Evolutionary conservation across 2,329 filamentous ascomycete genomes (phyloP).

Genomic region (Sclerotinia trifoliorum): DNA sequence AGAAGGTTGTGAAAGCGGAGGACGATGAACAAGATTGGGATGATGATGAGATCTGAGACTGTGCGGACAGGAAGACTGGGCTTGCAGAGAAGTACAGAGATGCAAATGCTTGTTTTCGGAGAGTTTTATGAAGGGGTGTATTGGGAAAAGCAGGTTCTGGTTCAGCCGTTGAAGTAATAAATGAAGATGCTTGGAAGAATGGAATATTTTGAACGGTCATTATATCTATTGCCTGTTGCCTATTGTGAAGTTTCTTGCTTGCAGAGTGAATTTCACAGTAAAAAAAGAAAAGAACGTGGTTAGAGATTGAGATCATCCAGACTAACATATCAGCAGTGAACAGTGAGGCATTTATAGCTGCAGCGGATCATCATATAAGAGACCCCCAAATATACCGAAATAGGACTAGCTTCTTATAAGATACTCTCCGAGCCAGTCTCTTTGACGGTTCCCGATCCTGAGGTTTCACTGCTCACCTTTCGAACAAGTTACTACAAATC

Average conservation of each 20-base stretch:
- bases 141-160: not conserved
- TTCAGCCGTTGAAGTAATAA: not conserved
- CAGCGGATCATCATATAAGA: too few species aligned
- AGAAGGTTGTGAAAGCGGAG: not conserved
- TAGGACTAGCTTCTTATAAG: not conserved
- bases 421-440: not conserved
- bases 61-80: not conserved
- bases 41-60: not conserved
- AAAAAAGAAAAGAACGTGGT: not conserved
- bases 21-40: not conserved
- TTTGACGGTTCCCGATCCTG: not conserved
- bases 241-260: not conserved
- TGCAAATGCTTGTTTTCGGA: not conserved
- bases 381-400: not conserved
- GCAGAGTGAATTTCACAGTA: accelerated
- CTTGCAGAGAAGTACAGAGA: too few species aligned
- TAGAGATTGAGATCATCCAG: not conserved
- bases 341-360: not conserved
- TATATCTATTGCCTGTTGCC: too few species aligned
- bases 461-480: not conserved
- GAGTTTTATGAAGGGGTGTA: not conserved
- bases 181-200: not conserved
- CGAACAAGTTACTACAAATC: not conserved
- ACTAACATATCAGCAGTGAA: not conserved
- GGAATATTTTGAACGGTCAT: not conserved